These are phyloP conservation scores for Ceriops zippeliana DNA, from an alignment of 345 rosid species.

Conservation along the genomic window DNA sequence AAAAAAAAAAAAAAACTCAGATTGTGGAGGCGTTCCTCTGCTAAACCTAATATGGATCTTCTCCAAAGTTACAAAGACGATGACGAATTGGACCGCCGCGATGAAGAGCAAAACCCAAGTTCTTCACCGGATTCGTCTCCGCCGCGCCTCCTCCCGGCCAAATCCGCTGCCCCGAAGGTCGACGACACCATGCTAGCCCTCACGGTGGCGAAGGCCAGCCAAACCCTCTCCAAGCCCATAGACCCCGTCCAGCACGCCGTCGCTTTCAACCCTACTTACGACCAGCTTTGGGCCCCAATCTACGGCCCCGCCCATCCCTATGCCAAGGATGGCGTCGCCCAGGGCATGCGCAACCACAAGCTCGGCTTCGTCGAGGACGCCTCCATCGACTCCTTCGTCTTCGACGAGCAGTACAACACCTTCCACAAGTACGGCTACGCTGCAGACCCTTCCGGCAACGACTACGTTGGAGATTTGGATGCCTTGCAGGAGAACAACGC, in stretches of 20 bases:
- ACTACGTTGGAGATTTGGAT: slow-evolving; percentile 76
- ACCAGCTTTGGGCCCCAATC: slow-evolving; percentile 93
- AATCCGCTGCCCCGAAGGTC: slow-evolving; percentile 87
- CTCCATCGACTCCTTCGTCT: slow-evolving; percentile 69
- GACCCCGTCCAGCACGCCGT: slow-evolving; percentile 77
- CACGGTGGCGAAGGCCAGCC: slow-evolving; percentile 57
- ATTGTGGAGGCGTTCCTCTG: background rate
- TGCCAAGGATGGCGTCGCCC: slow-evolving; percentile 92
- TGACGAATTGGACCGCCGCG: slow-evolving; percentile 20
- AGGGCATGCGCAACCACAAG: slow-evolving; percentile 97
- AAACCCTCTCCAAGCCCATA: slow-evolving; percentile 58
- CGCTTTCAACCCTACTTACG: slow-evolving; percentile 72
- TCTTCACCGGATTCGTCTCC: slow-evolving; percentile 74
- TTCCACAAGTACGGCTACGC: slow-evolving; percentile 88
- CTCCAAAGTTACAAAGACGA: slow-evolving; percentile 43
- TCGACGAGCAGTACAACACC: slow-evolving; percentile 91
- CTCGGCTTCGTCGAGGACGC: slow-evolving; percentile 96
- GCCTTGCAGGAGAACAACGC: slow-evolving; percentile 58
- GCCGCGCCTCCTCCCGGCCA: slow-evolving; percentile 60
- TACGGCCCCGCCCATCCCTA: slow-evolving; percentile 84
- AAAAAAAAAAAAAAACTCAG: too few relatives aligned
- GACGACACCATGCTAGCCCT: slow-evolving; percentile 89
- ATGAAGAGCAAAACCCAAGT: slow-evolving; percentile 22
- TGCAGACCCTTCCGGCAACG: slow-evolving; percentile 75
- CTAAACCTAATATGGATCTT: slow-evolving; percentile 42